Conservation (phyloP, 2,329 filamentous ascomycete genomes). For the Fusarium xylarioides region DNA sequence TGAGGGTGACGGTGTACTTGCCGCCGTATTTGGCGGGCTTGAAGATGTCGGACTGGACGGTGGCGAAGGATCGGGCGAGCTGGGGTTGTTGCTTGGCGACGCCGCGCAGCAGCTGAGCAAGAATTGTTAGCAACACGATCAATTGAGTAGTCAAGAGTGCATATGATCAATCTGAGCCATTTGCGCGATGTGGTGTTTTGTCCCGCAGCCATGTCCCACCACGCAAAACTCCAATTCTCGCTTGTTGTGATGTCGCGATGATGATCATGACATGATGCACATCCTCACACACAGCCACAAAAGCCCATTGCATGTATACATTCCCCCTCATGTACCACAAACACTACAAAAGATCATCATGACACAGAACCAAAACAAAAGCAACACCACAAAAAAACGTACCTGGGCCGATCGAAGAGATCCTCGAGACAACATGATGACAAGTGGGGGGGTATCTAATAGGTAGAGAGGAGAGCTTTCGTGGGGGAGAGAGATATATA, state of each 20-base stretch:
- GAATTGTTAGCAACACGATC: conserved; percentile 36
- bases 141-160: conserved; percentile 1
- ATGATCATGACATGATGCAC: conserved; percentile 34
- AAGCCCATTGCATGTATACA: not conserved
- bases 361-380: not conserved
- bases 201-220: not conserved
- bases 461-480: conserved; percentile 33
- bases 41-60: conserved; percentile 94
- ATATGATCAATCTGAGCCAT: conserved; percentile 1
- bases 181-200: not conserved
- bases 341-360: conserved; percentile 8
- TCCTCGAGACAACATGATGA: conserved; percentile 67
- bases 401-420: conserved; percentile 67
- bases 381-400: conserved; percentile 33
- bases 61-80: conserved; percentile 72
- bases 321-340: not conserved
- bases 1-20: conserved; percentile 99
- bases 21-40: conserved; percentile 98
- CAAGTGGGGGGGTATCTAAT: conserved; percentile 16
- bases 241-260: conserved; percentile 9
- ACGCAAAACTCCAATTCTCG: not conserved
- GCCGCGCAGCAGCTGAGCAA: conserved; percentile 61
- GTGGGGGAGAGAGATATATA: not conserved
- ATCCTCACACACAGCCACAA: not conserved
- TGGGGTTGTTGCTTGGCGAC: conserved; percentile 58